Conservation (phyloP, 176 grass and related monocot species). For the Avena insularis region DNA sequence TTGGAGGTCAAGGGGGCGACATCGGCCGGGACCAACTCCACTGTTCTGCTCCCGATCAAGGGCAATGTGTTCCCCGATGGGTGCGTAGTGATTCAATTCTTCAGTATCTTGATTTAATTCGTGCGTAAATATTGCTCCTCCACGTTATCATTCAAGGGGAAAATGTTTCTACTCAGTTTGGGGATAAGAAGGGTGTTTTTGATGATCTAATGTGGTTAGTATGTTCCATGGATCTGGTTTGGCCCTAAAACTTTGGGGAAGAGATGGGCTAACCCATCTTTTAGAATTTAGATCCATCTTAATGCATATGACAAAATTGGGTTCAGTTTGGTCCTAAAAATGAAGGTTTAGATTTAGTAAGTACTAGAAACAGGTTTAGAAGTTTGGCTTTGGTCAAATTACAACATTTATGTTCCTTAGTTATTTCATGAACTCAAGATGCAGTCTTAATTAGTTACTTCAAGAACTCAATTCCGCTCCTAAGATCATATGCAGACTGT, state of each 20-base stretch:
- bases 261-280: neutral
- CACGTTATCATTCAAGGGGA: conserved; percentile 14
- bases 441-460: conserved; percentile 23
- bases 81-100: conserved; percentile 44
- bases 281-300: neutral
- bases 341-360: conserved; percentile 23
- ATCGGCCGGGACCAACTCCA: conserved; percentile 52
- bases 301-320: conserved; percentile 18
- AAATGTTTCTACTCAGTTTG: conserved; percentile 18
- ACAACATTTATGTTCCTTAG: conserved; percentile 23
- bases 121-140: neutral
- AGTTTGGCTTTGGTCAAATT: neutral
- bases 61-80: conserved; percentile 97
- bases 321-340: neutral
- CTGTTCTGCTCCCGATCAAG: conserved; percentile 71
- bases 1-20: conserved; percentile 34
- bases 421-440: conserved; percentile 2
- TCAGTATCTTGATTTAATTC: neutral
- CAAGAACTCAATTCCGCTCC: neutral
- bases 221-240: conserved; percentile 23
- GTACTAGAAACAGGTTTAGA: conserved; percentile 14
- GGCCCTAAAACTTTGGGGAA: too few species aligned
- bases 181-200: neutral
- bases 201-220: neutral
- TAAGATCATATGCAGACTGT: neutral